These are phyloP conservation scores for Eragrostis tef DNA, from an alignment of 202 grass and related monocot genomes.

Conservation along the genomic window DNA sequence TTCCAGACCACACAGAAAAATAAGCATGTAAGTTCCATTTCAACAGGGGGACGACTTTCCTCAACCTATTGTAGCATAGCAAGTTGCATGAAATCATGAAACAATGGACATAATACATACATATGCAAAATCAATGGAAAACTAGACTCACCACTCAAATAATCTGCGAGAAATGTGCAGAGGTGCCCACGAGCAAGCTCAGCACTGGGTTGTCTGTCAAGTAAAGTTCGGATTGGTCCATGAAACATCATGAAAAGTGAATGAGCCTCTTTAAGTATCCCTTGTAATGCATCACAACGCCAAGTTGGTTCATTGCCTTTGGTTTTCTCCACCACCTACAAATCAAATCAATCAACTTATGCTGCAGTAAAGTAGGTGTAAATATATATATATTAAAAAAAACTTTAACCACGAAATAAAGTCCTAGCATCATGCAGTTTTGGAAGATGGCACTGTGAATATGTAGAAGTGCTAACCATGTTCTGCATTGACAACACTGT, in stretches of 20 bases:
- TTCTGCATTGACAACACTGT: background rate
- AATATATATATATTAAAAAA: no score
- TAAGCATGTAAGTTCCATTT: slow-evolving; percentile 15
- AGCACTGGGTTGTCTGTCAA: slow-evolving; percentile 87
- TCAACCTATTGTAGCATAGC: background rate
- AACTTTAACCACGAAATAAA: background rate
- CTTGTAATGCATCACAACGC: slow-evolving; percentile 65
- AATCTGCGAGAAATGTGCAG: slow-evolving; percentile 80
- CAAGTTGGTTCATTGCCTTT: slow-evolving; percentile 75
- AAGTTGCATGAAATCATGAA: background rate
- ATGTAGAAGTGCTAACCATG: background rate
- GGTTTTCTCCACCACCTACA: slow-evolving; percentile 85
- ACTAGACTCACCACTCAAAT: slow-evolving; percentile 81
- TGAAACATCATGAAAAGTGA: slow-evolving; percentile 87
- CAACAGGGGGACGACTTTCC: slow-evolving; percentile 5
- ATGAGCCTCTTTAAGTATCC: slow-evolving; percentile 86
- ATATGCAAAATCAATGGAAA: slow-evolving; percentile 28
- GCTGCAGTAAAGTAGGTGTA: no score
- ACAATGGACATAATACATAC: background rate
- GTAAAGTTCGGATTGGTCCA: slow-evolving; percentile 72
- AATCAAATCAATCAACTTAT: slow-evolving; percentile 10
- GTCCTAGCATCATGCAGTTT: slow-evolving; percentile 8
- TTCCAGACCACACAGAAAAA: slow-evolving; percentile 35
- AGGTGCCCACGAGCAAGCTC: slow-evolving; percentile 81
- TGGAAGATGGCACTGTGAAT: background rate